Evolutionary conservation across 2,329 filamentous ascomycete species (phyloP).

Genomic region (Xenosphaeropsis pyriputrescens): DNA sequence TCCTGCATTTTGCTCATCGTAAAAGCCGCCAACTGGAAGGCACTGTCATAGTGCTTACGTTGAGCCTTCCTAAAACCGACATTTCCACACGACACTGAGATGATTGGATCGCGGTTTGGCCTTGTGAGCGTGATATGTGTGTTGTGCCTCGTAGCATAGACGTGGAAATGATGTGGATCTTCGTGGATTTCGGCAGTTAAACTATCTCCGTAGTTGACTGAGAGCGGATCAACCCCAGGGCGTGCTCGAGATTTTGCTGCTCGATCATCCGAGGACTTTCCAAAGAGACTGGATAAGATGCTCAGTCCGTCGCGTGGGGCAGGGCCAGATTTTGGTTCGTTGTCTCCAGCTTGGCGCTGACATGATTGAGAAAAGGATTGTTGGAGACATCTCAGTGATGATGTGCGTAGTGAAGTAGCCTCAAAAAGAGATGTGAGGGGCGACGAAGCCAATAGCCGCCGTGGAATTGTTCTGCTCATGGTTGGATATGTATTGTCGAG

Average conservation of each 20-base stretch:
- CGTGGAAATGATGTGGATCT: constrained; percentile 72
- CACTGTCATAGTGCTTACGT: constrained; percentile 76
- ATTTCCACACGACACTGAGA: constrained; percentile 72
- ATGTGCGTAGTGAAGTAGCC: constrained; percentile 1
- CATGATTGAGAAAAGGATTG: constrained; percentile 20
- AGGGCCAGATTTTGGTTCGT: neutral
- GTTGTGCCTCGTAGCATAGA: constrained; percentile 86
- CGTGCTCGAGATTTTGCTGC: too few relatives aligned
- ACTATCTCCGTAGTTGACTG: too few relatives aligned
- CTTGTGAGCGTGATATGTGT: constrained; percentile 83
- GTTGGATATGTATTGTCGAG: too few relatives aligned
- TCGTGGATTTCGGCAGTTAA: constrained; percentile 8
- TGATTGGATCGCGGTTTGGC: constrained; percentile 63
- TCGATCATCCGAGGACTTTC: too few relatives aligned
- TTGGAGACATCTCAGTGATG: constrained; percentile 9
- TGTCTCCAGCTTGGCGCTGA: constrained; percentile 8
- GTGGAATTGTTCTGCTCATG: constrained; percentile 15
- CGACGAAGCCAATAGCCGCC: constrained; percentile 15
- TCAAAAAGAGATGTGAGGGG: constrained; percentile 7
- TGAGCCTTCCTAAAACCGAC: constrained; percentile 80
- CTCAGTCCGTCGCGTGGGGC: too few relatives aligned
- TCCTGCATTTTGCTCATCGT: constrained; percentile 76
- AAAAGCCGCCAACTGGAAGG: constrained; percentile 77
- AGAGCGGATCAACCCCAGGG: too few relatives aligned
- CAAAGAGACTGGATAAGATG: too few relatives aligned